Conservation (phyloP, 73 alveolate species). For the Symbiodinium pilosum region DNA sequence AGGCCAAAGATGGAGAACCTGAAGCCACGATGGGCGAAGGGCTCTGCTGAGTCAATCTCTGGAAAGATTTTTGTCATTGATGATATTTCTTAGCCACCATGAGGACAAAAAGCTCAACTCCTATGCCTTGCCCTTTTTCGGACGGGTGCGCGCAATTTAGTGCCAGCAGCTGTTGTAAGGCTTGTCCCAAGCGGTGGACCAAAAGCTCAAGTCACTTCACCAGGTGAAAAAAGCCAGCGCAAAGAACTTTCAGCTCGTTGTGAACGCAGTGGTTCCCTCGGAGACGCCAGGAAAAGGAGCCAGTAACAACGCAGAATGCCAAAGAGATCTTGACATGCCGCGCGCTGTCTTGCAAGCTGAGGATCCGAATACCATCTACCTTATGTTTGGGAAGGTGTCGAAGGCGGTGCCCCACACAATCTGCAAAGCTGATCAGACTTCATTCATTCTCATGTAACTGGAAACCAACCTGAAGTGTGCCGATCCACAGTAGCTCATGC, state of each 20-base stretch:
- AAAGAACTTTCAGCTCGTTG: conserved; percentile 92
- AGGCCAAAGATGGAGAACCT: conserved; percentile 72
- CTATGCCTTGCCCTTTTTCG: conserved; percentile 91
- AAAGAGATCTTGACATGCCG: too few relatives aligned
- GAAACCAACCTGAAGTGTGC: too few relatives aligned
- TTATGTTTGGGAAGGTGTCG: conserved; percentile 88
- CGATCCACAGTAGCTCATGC: too few relatives aligned
- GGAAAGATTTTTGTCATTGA: not conserved
- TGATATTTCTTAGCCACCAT: not conserved
- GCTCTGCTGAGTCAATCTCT: not conserved
- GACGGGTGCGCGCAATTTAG: conserved; percentile 19
- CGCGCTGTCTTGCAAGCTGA: not conserved
- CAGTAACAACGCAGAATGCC: not conserved
- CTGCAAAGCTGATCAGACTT: not conserved
- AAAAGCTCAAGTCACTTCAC: too few relatives aligned
- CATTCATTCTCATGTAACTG: not conserved
- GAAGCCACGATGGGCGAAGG: conserved; percentile 75
- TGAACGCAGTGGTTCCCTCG: conserved; percentile 24
- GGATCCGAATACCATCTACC: conserved; percentile 85
- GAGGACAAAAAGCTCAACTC: conserved; percentile 93
- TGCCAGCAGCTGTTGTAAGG: too few relatives aligned
- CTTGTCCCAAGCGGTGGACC: too few relatives aligned
- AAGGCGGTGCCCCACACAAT: conserved; percentile 15
- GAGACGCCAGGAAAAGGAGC: not conserved
- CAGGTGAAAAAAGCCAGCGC: conserved; percentile 94